Base-by-base conservation (phyloP, 2,329 filamentous ascomycete species). In the Camillea tinctor region DNA sequence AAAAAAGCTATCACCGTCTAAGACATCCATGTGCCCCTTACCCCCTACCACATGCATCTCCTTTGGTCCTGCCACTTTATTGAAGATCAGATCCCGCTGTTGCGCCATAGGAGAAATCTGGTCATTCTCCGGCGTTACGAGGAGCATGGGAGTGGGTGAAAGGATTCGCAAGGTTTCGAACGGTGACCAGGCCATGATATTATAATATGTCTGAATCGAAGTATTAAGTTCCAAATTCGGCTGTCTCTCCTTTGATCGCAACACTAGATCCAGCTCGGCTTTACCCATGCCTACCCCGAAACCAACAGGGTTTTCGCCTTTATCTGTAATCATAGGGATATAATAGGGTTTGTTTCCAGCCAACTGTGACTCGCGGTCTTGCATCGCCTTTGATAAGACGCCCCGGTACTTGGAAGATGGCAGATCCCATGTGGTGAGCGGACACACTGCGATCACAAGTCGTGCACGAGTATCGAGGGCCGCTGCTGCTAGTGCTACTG, bases 331-430 rank as follows among this genome's bases (percentile, higher is more conserved):
- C 30, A 76, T 66, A 1, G 75, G 73, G 0, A 81, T 56, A 51
- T 67, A 72, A 55, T 75, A 69, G 0, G 78, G 71, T 30, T 64
- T 58, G 60, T 80, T 80, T 8, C 79, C 78, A 0, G 54, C 56
- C 1, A 74, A 20, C 55, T 74, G 76, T 0, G 76, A 77, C 60
- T 75, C 73, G 3, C 78, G 73, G 61, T 80, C 78, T 55, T 71
- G 61, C 50, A 75, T 71, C 11, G 63, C 52, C 36, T 74, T 71
- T 1, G 68, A 64, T 1, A 78, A 62, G 1, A 75, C 71, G 2
- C 44, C 19, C 13, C n/a, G 20, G 20, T 52, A 55, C 50, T 62
- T 60, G n/a, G 40, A 53, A n/a, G 50, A 55, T n/a, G n/a, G n/a
- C n/a, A n/a, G n/a, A 6, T 60, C 57, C 53, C 59, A 61, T 17